Evolutionary conservation across 1,139 yeast species (phyloP), one percentile per base, ranked within the genome.

Genomic region (Debaryomyces sp.): DNA sequence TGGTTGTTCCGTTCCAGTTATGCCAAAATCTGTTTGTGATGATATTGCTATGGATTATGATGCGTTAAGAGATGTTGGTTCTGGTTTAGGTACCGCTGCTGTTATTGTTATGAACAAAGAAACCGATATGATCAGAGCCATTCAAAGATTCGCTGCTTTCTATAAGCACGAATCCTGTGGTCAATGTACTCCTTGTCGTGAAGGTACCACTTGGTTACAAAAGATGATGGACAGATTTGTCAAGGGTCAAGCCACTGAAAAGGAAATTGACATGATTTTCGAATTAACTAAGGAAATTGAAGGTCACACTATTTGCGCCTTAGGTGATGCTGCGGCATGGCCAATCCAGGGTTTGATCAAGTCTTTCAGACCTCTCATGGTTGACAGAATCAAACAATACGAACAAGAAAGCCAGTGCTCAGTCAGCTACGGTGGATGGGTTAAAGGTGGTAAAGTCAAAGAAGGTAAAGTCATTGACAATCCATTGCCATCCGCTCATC

Each of bases 281-380:
- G 96, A 89, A 71, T 81, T 89, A 57, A 84, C 92, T 53, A 87
- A 88, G 73, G 89, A 87, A 66, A 82, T 89, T 58, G 96, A 89
- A 71, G 96, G 95, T 46, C 96, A 89, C 72, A 88, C 96, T 49
- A 89, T 89, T 61, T 89, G 96, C 74, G 96, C 95, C 26, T 77
- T 89, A 61, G 96, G 96, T 54, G 96, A 89, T 68, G 96, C 96
- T 37, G 91, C 96, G 52, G 92, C 95, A 41, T 89, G 96, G 96
- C 96, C 96, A 44, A 78, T 89, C 52, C 96, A 89, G 73, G 96
- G 96, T 50, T 80, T 89, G 58, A 86, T 89, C 59, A 84, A 85
- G 65, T 84, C 88, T 58, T 89, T 89, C 78, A 81, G 89, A 67
- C 96, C 96, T 6, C 82, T 84, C 53, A 82, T 89, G 81, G 85